Evolutionary conservation across 1,139 yeast genomes (phyloP).

Genomic region (Hemisphaericaspora xylanilytica): DNA sequence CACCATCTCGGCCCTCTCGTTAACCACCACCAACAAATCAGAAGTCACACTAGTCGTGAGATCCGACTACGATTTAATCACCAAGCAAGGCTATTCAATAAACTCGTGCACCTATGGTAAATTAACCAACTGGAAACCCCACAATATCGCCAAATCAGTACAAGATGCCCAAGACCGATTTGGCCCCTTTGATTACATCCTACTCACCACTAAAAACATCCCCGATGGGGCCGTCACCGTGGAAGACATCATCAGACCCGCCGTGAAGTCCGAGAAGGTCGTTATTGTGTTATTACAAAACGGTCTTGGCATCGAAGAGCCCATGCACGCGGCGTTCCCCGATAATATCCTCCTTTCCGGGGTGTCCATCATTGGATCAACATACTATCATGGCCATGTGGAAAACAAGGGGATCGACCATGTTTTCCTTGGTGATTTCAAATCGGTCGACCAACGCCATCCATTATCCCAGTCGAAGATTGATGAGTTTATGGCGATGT

Average conservation of each 20-base stretch:
- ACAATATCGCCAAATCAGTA: conserved; percentile 39
- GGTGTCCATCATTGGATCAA: conserved; percentile 66
- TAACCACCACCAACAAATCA: conserved; percentile 42
- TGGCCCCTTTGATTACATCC: conserved; percentile 63
- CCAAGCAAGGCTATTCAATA: conserved; percentile 53
- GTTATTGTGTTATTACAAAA: conserved; percentile 64
- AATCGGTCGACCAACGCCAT: conserved; percentile 13
- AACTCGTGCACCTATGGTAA: conserved; percentile 63
- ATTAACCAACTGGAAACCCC: conserved; percentile 53
- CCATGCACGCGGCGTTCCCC: conserved; percentile 58
- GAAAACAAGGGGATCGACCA: conserved; percentile 53
- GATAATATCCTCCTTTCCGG: conserved; percentile 61
- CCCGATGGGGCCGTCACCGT: conserved; percentile 60
- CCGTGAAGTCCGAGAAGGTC: conserved; percentile 47
- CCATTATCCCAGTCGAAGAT: conserved; percentile 24
- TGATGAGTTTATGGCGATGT: conserved; percentile 48
- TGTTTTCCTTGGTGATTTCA: conserved; percentile 55
- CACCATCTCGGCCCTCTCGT: conserved; percentile 60
- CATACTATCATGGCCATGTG: conserved; percentile 52
- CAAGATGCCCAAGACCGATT: conserved; percentile 39
- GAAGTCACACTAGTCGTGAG: conserved; percentile 63
- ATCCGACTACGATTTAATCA: conserved; percentile 60
- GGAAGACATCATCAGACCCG: conserved; percentile 59
- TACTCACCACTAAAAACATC: conserved; percentile 69
- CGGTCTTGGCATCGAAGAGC: conserved; percentile 70